Evolutionary conservation across 2,329 filamentous ascomycete species (phyloP).

Genomic region (Fusarium odoratissimum): DNA sequence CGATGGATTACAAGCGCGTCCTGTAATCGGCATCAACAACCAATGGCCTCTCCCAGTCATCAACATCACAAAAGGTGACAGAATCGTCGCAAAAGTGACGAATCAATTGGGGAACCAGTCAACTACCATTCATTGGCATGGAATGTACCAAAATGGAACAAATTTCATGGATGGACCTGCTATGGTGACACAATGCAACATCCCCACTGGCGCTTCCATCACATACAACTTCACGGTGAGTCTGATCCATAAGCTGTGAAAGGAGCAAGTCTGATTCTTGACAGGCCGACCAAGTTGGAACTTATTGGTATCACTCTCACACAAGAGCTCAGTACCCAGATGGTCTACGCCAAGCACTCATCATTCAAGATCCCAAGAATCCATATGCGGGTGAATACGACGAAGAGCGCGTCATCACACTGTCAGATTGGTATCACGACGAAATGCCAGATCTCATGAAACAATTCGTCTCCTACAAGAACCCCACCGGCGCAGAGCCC

Average conservation of each 20-base stretch:
- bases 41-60: neutral
- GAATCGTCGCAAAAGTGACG: neutral
- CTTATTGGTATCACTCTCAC: slow-evolving; percentile 1
- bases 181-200: neutral
- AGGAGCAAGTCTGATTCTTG: accelerated
- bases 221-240: neutral
- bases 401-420: neutral
- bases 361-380: neutral
- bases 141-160: neutral
- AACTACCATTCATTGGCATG: neutral
- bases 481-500: neutral
- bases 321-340: neutral
- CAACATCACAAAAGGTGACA: neutral
- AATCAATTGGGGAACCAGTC: neutral
- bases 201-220: neutral
- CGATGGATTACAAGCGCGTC: neutral
- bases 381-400: neutral
- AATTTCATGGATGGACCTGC: neutral
- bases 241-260: accelerated
- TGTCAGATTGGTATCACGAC: slow-evolving; percentile 1
- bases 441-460: neutral
- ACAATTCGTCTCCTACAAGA: neutral
- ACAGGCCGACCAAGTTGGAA: neutral
- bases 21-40: neutral
- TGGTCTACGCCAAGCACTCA: neutral